Conservation (phyloP, 257 asterid species). For the Ehretia macrophylla region DNA sequence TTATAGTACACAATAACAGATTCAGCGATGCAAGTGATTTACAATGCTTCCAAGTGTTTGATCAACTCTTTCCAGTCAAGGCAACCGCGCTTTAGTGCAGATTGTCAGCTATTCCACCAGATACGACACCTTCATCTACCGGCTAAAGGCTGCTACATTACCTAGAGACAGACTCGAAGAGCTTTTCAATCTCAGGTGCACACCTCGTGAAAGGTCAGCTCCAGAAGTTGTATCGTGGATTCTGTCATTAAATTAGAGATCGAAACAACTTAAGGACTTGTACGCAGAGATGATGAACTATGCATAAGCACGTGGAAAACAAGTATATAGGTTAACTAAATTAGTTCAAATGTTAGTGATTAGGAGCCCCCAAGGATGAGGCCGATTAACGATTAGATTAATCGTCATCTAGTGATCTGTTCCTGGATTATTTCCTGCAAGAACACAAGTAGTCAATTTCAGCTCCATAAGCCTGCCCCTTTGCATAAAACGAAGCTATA, state of each 20-base stretch:
- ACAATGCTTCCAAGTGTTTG: no score
- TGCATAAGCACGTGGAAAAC: no score
- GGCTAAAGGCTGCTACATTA: conserved; percentile 94
- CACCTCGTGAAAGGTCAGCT: conserved; percentile 80
- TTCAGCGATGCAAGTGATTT: no score
- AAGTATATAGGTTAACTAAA: conserved; percentile 46
- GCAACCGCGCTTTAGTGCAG: conserved; percentile 56
- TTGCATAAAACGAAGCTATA: neutral
- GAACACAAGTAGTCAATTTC: no score
- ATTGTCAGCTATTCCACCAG: conserved; percentile 65
- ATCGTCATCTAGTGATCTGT: conserved; percentile 81
- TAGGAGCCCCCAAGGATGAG: conserved; percentile 97
- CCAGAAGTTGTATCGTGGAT: conserved; percentile 93
- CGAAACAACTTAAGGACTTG: neutral
- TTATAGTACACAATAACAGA: no score
- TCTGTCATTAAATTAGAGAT: conserved; percentile 35
- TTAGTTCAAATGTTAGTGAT: conserved; percentile 79
- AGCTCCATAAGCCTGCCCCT: no score
- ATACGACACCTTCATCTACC: conserved; percentile 66
- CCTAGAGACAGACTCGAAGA: conserved; percentile 84
- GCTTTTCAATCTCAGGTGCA: conserved; percentile 94
- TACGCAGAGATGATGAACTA: neutral
- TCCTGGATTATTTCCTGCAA: conserved; percentile 94
- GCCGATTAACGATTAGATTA: conserved; percentile 78
- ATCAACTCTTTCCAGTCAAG: no score